phyloP scores from a whole-genome alignment of 169 alveolate genomes.

The Perkinsus olseni region DNA sequence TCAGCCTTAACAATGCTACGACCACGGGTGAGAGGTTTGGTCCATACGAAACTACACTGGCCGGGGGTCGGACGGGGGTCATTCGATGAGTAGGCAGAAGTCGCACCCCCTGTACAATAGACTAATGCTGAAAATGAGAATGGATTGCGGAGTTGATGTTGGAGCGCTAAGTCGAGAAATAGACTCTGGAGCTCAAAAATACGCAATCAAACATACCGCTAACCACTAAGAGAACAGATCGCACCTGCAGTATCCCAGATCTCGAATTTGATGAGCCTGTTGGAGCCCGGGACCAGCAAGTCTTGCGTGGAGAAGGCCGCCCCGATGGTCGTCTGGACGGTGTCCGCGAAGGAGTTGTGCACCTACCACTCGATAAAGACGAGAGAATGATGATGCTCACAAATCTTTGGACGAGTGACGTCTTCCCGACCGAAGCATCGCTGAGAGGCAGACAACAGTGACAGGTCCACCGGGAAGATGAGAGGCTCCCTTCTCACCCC shows the following conservation, averaged over 20 bases:
- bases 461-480: background rate
- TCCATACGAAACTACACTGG: background rate
- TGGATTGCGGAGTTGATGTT: no score
- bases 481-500: background rate
- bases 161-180: no score
- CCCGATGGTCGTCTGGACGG: background rate
- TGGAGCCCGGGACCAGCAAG: background rate
- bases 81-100: background rate
- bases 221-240: background rate
- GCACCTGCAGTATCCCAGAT: conserved; percentile 56
- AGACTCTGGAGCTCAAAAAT: no score
- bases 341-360: conserved; percentile 5
- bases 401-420: conserved; percentile 4
- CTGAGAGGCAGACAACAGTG: background rate
- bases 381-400: background rate
- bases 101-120: background rate
- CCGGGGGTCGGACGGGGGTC: background rate
- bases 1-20: no score
- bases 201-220: no score
- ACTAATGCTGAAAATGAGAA: no score
- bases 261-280: conserved; percentile 27
- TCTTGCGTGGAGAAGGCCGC: conserved; percentile 7
- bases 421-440: conserved; percentile 12
- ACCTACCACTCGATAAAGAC: background rate
- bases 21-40: no score